Evolutionary conservation across 805 yeast genomes (phyloP).

Genomic region (Kluyveromyces lactis): DNA sequence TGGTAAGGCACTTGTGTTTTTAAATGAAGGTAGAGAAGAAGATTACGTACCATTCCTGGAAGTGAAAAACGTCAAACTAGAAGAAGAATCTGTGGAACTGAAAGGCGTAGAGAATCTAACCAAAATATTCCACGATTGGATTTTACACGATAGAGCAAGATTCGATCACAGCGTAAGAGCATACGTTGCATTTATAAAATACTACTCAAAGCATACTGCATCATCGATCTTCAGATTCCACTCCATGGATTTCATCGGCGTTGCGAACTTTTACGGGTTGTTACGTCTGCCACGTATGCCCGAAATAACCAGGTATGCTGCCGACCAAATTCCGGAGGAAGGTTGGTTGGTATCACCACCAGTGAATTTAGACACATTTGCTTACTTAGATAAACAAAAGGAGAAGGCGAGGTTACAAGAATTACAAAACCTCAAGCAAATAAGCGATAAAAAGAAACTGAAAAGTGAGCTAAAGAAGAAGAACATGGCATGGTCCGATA

Average conservation of each 20-base stretch:
- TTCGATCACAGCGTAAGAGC: conserved; percentile 77
- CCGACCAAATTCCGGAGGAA: conserved; percentile 47
- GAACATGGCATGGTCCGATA: conserved; percentile 77
- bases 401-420: conserved; percentile 57
- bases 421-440: conserved; percentile 38
- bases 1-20: conserved; percentile 71
- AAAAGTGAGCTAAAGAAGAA: conserved; percentile 40
- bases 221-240: conserved; percentile 76
- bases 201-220: conserved; percentile 83
- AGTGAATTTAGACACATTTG: conserved; percentile 60
- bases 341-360: conserved; percentile 64
- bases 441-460: conserved; percentile 28
- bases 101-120: conserved; percentile 16
- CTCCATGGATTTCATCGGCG: conserved; percentile 58
- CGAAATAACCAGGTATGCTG: conserved; percentile 51
- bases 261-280: conserved; percentile 73
- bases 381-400: conserved; percentile 54
- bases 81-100: conserved; percentile 26
- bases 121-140: conserved; percentile 39
- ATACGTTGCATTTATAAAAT: conserved; percentile 74
- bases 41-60: conserved; percentile 74
- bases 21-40: conserved; percentile 70
- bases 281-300: conserved; percentile 92
- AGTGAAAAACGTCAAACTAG: conserved; percentile 55
- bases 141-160: conserved; percentile 64